Evolutionary conservation across 129 eudicot genomes (phyloP), one percentile per base, ranked within the genome.

Genomic region (Chrysanthemum makinoi): DNA sequence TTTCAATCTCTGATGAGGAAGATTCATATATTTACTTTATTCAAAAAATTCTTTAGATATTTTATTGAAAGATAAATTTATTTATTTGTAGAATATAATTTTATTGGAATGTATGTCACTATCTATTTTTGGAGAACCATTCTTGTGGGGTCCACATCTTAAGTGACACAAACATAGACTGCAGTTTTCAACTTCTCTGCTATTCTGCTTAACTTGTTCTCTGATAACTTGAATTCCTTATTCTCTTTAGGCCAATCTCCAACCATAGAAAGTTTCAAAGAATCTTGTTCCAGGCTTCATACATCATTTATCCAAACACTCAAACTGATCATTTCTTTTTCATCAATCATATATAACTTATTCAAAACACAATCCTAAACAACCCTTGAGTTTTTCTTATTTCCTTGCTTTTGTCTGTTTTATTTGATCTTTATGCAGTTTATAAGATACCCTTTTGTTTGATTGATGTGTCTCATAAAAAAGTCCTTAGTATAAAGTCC

Each of bases 71-170:
- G 35, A 30, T 30, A 30, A 4, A 30, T 30, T 30, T 30, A 30
- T 30, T 30, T 30, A 30, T 30, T 30, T 30, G 35, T 6, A 39
- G 46, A 39, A 39, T 39, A 39, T 39, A 39, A 6, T 7, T 52
- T 4, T 20, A 11, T 66, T 20, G 53, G 74, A 55, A 69, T 55
- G n/a, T 69, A 69, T 69, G 51, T 39, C 51, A 24, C 75, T 6
- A 39, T 57, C 75, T 65, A 56, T 56, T 1, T 39, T 44, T 70
- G 44, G 66, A 57, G 44, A 46, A 70, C 15, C 16, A 56, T 22
- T n/a, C 43, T 10, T 18, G 24, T 70, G 66, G 74, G 61, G 19
- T 55, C 74, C 74, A 69, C 63, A 39, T 39, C 46, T 7, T 39
- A 39, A 39, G 46, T 39, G 46, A 39, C 35, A 28, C 55, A 9